A percentile compares a stretch with the other conserved stretches of the same genome.
Conservation (phyloP, 805 yeast genomes). For the Debaryomyces prosopidis region DNA sequence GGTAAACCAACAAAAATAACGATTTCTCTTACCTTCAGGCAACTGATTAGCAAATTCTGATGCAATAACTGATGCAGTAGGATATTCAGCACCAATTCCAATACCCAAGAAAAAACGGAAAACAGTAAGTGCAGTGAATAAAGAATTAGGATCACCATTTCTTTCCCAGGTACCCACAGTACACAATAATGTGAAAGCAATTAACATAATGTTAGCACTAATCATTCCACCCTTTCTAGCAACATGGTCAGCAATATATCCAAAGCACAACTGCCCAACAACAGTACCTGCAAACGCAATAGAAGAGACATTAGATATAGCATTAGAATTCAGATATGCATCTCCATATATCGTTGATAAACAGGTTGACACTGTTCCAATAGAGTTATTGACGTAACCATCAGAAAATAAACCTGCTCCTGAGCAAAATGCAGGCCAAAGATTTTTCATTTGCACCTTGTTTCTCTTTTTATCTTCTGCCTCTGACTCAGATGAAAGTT, state of each 20-base stretch:
- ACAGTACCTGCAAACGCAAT: slow-evolving; percentile 93
- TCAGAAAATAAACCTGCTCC: slow-evolving; percentile 95
- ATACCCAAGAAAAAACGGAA: slow-evolving; percentile 87
- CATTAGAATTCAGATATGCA: slow-evolving; percentile 60
- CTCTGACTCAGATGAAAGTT: slow-evolving; percentile 19
- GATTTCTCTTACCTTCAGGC: slow-evolving; percentile 81
- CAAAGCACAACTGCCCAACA: slow-evolving; percentile 80
- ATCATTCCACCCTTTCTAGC: slow-evolving; percentile 86
- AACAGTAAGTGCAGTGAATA: slow-evolving; percentile 80
- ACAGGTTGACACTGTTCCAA: slow-evolving; percentile 75
- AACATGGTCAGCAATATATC: slow-evolving; percentile 74
- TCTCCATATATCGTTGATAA: slow-evolving; percentile 64
- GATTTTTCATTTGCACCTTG: slow-evolving; percentile 18
- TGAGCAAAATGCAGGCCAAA: slow-evolving; percentile 73
- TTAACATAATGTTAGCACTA: slow-evolving; percentile 70
- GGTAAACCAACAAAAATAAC: slow-evolving; percentile 89
- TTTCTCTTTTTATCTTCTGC: slow-evolving; percentile 11
- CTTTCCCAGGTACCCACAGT: slow-evolving; percentile 85
- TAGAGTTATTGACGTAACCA: slow-evolving; percentile 87
- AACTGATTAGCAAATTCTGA: slow-evolving; percentile 84
- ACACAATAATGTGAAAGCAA: slow-evolving; percentile 73
- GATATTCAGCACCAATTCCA: slow-evolving; percentile 94
- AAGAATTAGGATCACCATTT: slow-evolving; percentile 65
- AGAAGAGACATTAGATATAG: slow-evolving; percentile 77
- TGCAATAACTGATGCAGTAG: slow-evolving; percentile 90